A percentile compares a stretch with the other conserved stretches of the same genome.
phyloP scores from a whole-genome alignment of 768 basidiomycete species.

The Lentinula sp. region DNA sequence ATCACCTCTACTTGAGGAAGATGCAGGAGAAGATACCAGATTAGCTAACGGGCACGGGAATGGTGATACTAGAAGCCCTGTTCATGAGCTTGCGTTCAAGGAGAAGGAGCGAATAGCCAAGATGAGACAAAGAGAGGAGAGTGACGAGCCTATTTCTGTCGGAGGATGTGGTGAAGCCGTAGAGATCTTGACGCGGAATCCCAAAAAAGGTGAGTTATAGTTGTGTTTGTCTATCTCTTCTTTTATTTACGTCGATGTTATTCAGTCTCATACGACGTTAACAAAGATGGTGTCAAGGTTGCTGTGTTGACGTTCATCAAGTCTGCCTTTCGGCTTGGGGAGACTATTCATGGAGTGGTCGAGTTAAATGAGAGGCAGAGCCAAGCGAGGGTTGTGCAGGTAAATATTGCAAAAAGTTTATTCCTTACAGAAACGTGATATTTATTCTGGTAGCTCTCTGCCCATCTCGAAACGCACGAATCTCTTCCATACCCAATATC shows the following conservation, averaged over 20 bases:
- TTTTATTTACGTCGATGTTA: not conserved
- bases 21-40: slow-evolving; percentile 12
- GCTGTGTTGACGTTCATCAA: slow-evolving; percentile 91
- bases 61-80: slow-evolving; percentile 28
- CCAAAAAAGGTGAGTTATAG: slow-evolving; percentile 67
- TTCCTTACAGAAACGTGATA: too few species aligned
- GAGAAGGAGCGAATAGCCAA: slow-evolving; percentile 20
- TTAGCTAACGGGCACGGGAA: slow-evolving; percentile 26
- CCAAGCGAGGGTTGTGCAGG: slow-evolving; percentile 77
- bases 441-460: slow-evolving; percentile 57
- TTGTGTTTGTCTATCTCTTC: not conserved
- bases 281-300: slow-evolving; percentile 86
- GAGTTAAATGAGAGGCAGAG: slow-evolving; percentile 74
- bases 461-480: slow-evolving; percentile 87
- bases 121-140: slow-evolving; percentile 24
- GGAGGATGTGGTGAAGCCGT: slow-evolving; percentile 78
- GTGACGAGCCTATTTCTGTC: slow-evolving; percentile 31
- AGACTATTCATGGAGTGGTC: slow-evolving; percentile 86
- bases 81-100: slow-evolving; percentile 18
- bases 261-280: slow-evolving; percentile 89
- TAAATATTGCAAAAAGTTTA: slow-evolving; percentile 23
- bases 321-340: slow-evolving; percentile 85
- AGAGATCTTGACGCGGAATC: slow-evolving; percentile 84
- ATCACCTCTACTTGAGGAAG: not conserved
- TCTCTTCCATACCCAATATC: slow-evolving; percentile 59